Percentiles rank a stretch among this genome's conserved stretches.
Conservation (phyloP, 139 green algal genomes). For the Tetradesmus obliquus region DNA sequence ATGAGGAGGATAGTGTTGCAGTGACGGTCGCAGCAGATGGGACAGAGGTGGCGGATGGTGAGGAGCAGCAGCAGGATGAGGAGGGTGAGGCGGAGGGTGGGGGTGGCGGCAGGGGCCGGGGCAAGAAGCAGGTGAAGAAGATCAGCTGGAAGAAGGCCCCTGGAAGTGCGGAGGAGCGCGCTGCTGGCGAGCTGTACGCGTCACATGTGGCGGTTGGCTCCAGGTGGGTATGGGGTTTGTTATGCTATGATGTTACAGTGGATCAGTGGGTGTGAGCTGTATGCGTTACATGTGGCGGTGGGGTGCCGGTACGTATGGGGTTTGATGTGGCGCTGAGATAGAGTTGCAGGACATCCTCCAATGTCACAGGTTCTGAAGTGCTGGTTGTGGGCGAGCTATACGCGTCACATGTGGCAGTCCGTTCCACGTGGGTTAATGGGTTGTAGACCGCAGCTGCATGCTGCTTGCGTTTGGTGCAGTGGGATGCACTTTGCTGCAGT, state of each 20-base stretch:
- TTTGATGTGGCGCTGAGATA: no score
- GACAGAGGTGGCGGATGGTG: neutral
- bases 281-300: neutral
- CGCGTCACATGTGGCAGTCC: no score
- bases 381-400: no score
- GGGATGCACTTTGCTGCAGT: no score
- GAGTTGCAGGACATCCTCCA: no score
- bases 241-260: no score
- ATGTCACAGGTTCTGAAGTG: no score
- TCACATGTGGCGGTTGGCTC: neutral
- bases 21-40: neutral
- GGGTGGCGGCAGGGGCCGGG: neutral
- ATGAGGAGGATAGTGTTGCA: constrained; percentile 1
- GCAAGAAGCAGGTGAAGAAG: constrained; percentile 5
- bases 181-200: constrained; percentile 37
- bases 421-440: no score
- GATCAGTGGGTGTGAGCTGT: neutral
- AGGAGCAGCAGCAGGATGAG: constrained; percentile 5
- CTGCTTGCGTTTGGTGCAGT: no score
- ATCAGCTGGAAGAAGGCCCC: constrained; percentile 25
- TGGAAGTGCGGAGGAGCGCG: neutral
- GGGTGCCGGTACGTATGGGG: no score
- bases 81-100: no score
- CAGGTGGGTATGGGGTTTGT: neutral
- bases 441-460: no score